Evolutionary conservation across 495 filamentous ascomycete genomes (phyloP).

Genomic region (Lasiosphaeris hirsuta): DNA sequence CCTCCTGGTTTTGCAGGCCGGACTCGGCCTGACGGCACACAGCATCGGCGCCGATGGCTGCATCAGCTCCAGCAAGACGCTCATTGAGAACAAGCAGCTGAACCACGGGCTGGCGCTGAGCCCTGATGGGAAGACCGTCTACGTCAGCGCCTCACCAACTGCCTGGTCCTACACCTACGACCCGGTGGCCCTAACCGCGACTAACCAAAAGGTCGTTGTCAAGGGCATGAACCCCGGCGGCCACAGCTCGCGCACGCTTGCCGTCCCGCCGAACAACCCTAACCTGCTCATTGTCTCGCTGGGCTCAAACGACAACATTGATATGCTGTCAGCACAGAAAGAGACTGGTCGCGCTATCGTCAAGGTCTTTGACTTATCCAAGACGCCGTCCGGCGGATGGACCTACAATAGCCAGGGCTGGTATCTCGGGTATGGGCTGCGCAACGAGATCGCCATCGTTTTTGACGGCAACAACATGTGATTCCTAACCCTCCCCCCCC

Average conservation of each 20-base stretch:
- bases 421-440: conserved; percentile 62
- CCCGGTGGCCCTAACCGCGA: conserved; percentile 38
- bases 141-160: conserved; percentile 53
- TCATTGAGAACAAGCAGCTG: conserved; percentile 39
- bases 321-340: conserved; percentile 44
- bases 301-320: conserved; percentile 58
- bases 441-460: conserved; percentile 62
- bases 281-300: conserved; percentile 53
- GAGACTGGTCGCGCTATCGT: conserved; percentile 56
- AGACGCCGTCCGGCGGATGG: conserved; percentile 39
- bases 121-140: conserved; percentile 58
- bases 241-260: conserved; percentile 59
- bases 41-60: conserved; percentile 48
- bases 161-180: conserved; percentile 63
- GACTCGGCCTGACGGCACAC: conserved; percentile 50
- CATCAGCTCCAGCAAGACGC: conserved; percentile 44
- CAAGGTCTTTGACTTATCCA: conserved; percentile 57
- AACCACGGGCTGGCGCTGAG: conserved; percentile 66
- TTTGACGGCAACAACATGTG: conserved; percentile 45
- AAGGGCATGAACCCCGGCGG: conserved; percentile 52
- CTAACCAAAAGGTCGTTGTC: conserved; percentile 48
- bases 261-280: conserved; percentile 47
- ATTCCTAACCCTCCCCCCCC: too few relatives aligned
- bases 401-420: conserved; percentile 51
- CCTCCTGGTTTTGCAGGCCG: conserved; percentile 56